Evolutionary conservation across 352 stramenopile species (phyloP).

Genomic region (Bremia lactucae): DNA sequence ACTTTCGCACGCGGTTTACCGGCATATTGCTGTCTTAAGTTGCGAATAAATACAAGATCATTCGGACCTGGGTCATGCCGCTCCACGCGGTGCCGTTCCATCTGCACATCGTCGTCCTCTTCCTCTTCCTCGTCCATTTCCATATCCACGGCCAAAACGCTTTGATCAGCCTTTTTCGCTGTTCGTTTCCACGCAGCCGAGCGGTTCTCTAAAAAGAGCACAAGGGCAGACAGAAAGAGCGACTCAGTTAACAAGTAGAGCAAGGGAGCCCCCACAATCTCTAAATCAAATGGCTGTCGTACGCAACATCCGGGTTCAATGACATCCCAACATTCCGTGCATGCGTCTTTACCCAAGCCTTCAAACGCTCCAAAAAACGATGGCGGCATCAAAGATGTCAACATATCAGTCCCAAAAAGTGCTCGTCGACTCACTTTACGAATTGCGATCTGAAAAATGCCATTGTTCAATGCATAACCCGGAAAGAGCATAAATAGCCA

Average conservation of each 20-base stretch:
- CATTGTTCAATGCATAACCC: slow-evolving; percentile 52
- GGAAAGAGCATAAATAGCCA: slow-evolving; percentile 70
- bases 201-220: slow-evolving; percentile 37
- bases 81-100: slow-evolving; percentile 25
- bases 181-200: slow-evolving; percentile 27
- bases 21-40: slow-evolving; percentile 35
- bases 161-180: slow-evolving; percentile 1
- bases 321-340: slow-evolving; percentile 41
- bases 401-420: slow-evolving; percentile 22
- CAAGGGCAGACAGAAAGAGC: slow-evolving; percentile 29
- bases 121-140: slow-evolving; percentile 17
- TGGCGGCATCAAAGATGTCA: slow-evolving; percentile 6
- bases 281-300: slow-evolving; percentile 38
- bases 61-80: slow-evolving; percentile 4
- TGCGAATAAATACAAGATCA: slow-evolving; percentile 33
- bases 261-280: slow-evolving; percentile 35
- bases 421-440: slow-evolving; percentile 51
- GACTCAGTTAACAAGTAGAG: slow-evolving; percentile 37
- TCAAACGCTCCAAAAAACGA: slow-evolving; percentile 51
- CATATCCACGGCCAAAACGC: slow-evolving; percentile 7
- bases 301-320: slow-evolving; percentile 33
- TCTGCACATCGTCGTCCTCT: slow-evolving; percentile 40
- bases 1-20: slow-evolving; percentile 76
- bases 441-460: slow-evolving; percentile 59
- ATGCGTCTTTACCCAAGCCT: slow-evolving; percentile 32